Evolutionary conservation across 2,329 filamentous ascomycete genomes (phyloP).

Genomic region (Epichloe baconii): DNA sequence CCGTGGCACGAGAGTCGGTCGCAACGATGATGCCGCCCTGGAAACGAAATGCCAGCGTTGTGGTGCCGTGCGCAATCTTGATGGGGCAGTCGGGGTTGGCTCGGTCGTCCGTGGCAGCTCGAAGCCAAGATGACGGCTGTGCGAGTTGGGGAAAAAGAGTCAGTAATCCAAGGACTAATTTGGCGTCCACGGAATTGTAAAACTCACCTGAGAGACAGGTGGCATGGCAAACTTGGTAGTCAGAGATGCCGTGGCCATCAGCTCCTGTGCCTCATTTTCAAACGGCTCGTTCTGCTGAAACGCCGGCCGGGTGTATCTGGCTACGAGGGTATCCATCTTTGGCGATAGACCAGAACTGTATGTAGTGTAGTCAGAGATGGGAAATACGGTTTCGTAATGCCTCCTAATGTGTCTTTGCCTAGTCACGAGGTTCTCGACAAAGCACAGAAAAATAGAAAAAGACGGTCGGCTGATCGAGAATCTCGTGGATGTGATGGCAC

Average conservation of each 20-base stretch:
- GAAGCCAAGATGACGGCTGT: conserved; percentile 85
- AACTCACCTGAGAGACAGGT: conserved; percentile 66
- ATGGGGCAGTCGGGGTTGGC: conserved; percentile 95
- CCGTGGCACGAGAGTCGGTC: conserved; percentile 92
- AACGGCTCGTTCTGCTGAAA: conserved; percentile 60
- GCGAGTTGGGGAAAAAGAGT: not conserved
- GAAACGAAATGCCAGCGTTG: conserved; percentile 95
- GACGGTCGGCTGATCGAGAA: conserved; percentile 8
- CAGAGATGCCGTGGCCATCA: conserved; percentile 59
- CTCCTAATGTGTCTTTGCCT: not conserved
- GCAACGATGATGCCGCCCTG: conserved; percentile 97
- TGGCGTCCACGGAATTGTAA: no score
- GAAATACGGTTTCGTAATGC: not conserved
- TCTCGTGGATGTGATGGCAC: not conserved
- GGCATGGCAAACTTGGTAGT: conserved; percentile 93
- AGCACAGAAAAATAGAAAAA: not conserved
- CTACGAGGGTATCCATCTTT: conserved; percentile 82
- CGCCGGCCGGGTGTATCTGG: conserved; percentile 74
- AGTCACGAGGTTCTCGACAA: not conserved
- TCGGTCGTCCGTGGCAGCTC: conserved; percentile 92
- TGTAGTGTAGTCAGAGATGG: not conserved
- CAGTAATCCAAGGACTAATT: not conserved
- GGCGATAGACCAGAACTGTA: not conserved
- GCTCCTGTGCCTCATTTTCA: conserved; percentile 58
- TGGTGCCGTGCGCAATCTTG: conserved; percentile 98